Base-by-base conservation (phyloP, 176 grass and related monocot genomes). In the Avena eriantha region DNA sequence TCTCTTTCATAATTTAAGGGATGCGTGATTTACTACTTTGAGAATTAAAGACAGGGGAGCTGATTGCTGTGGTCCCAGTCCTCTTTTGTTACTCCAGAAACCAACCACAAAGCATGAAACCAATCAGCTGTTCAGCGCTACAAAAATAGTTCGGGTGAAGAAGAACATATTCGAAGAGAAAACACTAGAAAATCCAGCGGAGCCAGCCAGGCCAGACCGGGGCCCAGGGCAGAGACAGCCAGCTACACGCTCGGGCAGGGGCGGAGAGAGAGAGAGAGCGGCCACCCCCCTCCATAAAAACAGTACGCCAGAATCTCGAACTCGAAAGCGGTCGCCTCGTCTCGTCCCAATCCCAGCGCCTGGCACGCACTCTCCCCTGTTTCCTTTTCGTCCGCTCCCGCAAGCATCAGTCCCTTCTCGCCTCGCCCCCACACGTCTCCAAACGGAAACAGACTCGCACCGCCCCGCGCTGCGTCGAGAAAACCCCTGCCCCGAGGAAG, bases 231-330 rank as follows among this genome's bases (percentile, higher is more conserved):
- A 18, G 59, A 69, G 34, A 21, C 22, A 58, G 73, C 81, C 81
- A 84, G 76, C 80, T 31, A 67, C 33, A 60, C 76, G 56, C 24
- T 50, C 80, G 68, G n/a, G 0, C 71, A 74, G 36, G 35, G 56
- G 46, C 24, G 14, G 73, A 17, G 17, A 9, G 51, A 17, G 33
- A 59, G 75, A 69, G 63, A 55, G 73, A 19, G 18, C 76, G 12
- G 29, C 21, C 35, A 5, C 11, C n/a, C 21, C 21, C 24, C 61
- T 29, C 66, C 80, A 87, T 87, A 87, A 90, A 91, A 90, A 87
- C 23, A 6, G 60, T 29, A 58, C 24, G 48, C 75, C 75, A 80
- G 75, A 91, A 90, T 87, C 89, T 87, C 18, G 46, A 59, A 87
- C 71, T 74, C 71, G 0, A 17, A 17, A 74, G 45, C 71, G 69